A percentile compares a stretch with the other conserved stretches of the same genome.
phyloP scores from a whole-genome alignment of 2,329 filamentous ascomycete species.

The Lasiodiplodia citricola region DNA sequence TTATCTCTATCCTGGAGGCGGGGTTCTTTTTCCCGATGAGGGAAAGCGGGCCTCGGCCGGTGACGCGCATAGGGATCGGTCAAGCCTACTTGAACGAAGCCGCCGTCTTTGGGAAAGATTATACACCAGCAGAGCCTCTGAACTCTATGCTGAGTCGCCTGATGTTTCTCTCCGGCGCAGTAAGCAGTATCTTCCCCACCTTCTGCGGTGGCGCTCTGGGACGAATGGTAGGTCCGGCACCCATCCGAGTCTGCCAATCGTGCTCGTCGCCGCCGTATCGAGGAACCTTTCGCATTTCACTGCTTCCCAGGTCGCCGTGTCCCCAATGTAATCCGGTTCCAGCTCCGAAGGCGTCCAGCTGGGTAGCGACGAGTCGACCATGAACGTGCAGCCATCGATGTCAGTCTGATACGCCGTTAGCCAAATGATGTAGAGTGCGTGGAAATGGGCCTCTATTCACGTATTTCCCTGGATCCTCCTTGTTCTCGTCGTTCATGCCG shows the following conservation, averaged over 20 bases:
- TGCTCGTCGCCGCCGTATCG: constrained; percentile 74
- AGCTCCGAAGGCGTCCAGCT: constrained; percentile 62
- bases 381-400: constrained; percentile 74
- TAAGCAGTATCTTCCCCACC: constrained; percentile 90
- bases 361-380: constrained; percentile 86
- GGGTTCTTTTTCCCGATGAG: constrained; percentile 22
- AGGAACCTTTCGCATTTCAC: constrained; percentile 80
- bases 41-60: constrained; percentile 16
- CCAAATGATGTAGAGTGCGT: not conserved
- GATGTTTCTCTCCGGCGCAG: constrained; percentile 58
- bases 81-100: not conserved
- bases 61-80: constrained; percentile 11
- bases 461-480: constrained; percentile 87
- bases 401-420: constrained; percentile 59
- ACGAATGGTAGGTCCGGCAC: constrained; percentile 73
- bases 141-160: constrained; percentile 8
- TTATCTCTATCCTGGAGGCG: constrained; percentile 21
- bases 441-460: constrained; percentile 51
- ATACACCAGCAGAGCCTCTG: not conserved
- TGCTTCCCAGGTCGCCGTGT: constrained; percentile 76
- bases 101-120: constrained; percentile 11
- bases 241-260: constrained; percentile 80
- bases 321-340: constrained; percentile 81
- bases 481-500: constrained; percentile 91
- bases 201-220: constrained; percentile 71